Base-by-base conservation (phyloP, 768 basidiomycete genomes). In the Leccinum truebloodii region DNA sequence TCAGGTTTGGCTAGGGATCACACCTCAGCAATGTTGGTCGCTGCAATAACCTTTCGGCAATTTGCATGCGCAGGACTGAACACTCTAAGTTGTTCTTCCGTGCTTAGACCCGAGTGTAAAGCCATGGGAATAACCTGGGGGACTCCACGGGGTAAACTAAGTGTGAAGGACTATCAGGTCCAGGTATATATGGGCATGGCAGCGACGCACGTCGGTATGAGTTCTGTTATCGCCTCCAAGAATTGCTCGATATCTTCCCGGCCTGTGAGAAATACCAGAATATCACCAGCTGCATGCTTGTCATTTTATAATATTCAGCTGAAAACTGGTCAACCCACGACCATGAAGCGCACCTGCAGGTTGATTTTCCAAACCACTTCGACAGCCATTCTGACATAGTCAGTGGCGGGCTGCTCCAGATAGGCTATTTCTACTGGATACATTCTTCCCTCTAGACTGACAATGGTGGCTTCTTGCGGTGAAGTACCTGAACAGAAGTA, bases 1-100 rank as follows among this genome's bases (percentile, higher is more conserved):
- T 46, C 7, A 52, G 39, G 48, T 37, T 37, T 0, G 20, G 18
- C 52, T 7, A n/a, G 49, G 24, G 46, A 26, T 55, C 75, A 24
- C 63, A 89, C 91, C 76, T 99, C 97, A 16, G 97, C 97, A 53
- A 98, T 95, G 71, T 99, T 99, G 0, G 97, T 99, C 4, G 92
- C 83, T 30, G 97, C 83, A 55, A 99, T 87, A 55, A 97, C 88
- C 73, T 98, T 99, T 57, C 97, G 83, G 3, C 81, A 85, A 51
- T 90, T 89, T 34, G 81, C 78, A n/a, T 86, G 85, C 16, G 91
- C 76, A 7, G 87, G 82, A 60, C 90, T 85, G 67, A 99, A 99
- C 3, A 95, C 88, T 56, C 82, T 81, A 35, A 94, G 81, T 64
- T 99, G 97, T 68, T 97, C 95, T 48, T 92, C 88, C 0, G 86